Evolutionary conservation across 2,329 filamentous ascomycete genomes (phyloP).

Genomic region (Aspergillus sp.): DNA sequence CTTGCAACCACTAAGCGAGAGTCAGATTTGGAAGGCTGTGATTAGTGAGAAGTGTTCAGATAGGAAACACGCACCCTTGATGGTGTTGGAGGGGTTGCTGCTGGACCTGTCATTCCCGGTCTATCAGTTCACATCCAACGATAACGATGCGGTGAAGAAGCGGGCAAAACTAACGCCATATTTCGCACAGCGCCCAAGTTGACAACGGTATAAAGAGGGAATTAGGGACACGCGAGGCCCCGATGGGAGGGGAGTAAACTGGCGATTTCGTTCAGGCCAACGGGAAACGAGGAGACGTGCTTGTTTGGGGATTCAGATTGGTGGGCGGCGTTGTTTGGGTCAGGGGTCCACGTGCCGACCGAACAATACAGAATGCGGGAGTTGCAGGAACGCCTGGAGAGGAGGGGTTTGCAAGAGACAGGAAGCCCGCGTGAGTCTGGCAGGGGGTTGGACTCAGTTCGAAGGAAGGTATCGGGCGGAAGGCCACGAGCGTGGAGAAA

Average conservation of each 20-base stretch:
- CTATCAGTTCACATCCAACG: constrained; percentile 12
- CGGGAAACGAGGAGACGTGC: constrained; percentile 7
- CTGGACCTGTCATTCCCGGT: constrained; percentile 27
- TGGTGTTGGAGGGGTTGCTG: constrained; percentile 46
- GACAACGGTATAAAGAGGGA: constrained; percentile 1
- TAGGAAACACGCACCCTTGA: constrained; percentile 49
- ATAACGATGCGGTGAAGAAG: constrained; percentile 7
- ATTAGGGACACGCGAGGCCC: constrained; percentile 21
- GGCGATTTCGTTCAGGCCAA: constrained; percentile 17
- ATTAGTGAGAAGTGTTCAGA: neutral
- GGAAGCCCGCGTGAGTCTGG: neutral
- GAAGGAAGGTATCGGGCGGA: constrained; percentile 1
- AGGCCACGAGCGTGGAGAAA: constrained; percentile 7
- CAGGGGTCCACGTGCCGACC: constrained; percentile 30
- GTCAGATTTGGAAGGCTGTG: constrained; percentile 1
- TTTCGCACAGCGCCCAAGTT: constrained; percentile 26
- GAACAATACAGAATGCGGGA: constrained; percentile 14
- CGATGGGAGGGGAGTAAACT: constrained; percentile 23
- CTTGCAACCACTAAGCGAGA: constrained; percentile 78
- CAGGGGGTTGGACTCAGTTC: neutral
- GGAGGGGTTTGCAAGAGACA: neutral
- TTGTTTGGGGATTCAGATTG: constrained; percentile 11
- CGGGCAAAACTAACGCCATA: constrained; percentile 48
- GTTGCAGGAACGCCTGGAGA: constrained; percentile 6
- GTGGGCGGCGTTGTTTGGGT: constrained; percentile 23